Evolutionary conservation across 805 yeast species (phyloP), one percentile per base, ranked within the genome.

Genomic region (Saccharomyces jurei): DNA sequence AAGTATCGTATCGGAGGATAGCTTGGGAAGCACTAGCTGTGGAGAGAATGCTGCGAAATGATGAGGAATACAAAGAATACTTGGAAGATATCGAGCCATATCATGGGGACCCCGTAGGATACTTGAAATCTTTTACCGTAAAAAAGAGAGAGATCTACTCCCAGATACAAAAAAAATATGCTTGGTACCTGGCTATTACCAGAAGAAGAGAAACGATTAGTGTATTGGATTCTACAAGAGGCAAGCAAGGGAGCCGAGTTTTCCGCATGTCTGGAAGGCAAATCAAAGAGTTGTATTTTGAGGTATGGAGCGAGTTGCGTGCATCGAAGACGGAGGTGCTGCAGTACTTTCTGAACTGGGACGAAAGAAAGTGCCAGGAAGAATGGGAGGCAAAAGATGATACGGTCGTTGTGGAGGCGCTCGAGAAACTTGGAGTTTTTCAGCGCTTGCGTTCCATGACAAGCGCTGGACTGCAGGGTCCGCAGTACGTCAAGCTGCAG

Each of bases 111-210:
- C 30, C 30, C 26, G 50, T 22, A 22, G 50, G 22, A 48, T 48
- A 48, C 8, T 17, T 48, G 25, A 48, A 48, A 48, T 48, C 6
- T 31, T 48, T 48, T 48, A 36, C 28, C n/a, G 22, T 36, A 25
- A 48, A 36, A 48, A 48, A 11, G 50, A 11, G 30, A 48, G 50
- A 48, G 31, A 48, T 22, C 50, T 25, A 48, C 31, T 21, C 22
- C 17, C 50, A 48, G 50, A 48, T 48, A 48, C 31, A 46, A 17
- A 46, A 17, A 48, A 48, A 48, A 21, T n/a, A 48, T 25, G 50
- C 50, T 48, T 48, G 50, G 31, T 48, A 26, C 50, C 50, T 48
- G 50, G 50, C 22, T 25, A 48, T 48, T 48, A 48, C 50, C 26
- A 48, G 50, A n/a, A 48, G 22, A 48, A 48, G 50, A 17, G 31